Percentiles rank a stretch among this genome's conserved stretches.
phyloP scores from a whole-genome alignment of 345 rosid species.

The Heritiera littoralis region DNA sequence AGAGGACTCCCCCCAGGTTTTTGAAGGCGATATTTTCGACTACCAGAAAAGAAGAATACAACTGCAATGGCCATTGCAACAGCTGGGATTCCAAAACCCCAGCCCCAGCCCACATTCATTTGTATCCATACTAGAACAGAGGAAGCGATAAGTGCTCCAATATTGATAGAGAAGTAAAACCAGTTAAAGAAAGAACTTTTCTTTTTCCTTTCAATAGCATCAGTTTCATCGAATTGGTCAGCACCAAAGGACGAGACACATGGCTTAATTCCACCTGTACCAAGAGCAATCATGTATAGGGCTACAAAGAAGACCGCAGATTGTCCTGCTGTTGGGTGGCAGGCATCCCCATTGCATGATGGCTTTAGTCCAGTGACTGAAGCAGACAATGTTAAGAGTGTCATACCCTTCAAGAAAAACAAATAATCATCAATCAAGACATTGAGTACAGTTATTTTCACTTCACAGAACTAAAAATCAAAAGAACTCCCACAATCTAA shows the following conservation, averaged over 20 bases:
- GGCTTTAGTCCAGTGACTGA: slow-evolving; percentile 76
- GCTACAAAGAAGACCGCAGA: slow-evolving; percentile 62
- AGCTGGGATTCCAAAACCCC: slow-evolving; percentile 94
- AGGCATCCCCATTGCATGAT: slow-evolving; percentile 45
- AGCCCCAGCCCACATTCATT: slow-evolving; percentile 97
- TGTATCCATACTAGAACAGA: slow-evolving; percentile 92
- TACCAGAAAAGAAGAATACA: slow-evolving; percentile 75
- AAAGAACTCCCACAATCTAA: not conserved
- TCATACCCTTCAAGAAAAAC: slow-evolving; percentile 68
- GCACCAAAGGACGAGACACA: slow-evolving; percentile 98
- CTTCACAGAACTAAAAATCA: not conserved
- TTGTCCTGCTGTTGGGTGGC: slow-evolving; percentile 59
- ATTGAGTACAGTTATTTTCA: not conserved
- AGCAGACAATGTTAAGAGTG: slow-evolving; percentile 77
- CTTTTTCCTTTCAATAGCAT: slow-evolving; percentile 67
- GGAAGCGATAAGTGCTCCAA: slow-evolving; percentile 88
- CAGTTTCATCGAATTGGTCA: slow-evolving; percentile 89
- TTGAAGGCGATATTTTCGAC: slow-evolving; percentile 66
- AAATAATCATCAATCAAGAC: slow-evolving; percentile 3
- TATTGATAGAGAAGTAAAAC: slow-evolving; percentile 89
- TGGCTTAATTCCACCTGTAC: slow-evolving; percentile 96
- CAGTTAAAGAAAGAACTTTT: slow-evolving; percentile 96
- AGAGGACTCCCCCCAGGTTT: slow-evolving; percentile 93
- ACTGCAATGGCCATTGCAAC: slow-evolving; percentile 83
- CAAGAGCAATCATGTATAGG: slow-evolving; percentile 86